Conservation (phyloP, 2,329 filamentous ascomycete genomes). For the Emericellopsis atlantica region DNA sequence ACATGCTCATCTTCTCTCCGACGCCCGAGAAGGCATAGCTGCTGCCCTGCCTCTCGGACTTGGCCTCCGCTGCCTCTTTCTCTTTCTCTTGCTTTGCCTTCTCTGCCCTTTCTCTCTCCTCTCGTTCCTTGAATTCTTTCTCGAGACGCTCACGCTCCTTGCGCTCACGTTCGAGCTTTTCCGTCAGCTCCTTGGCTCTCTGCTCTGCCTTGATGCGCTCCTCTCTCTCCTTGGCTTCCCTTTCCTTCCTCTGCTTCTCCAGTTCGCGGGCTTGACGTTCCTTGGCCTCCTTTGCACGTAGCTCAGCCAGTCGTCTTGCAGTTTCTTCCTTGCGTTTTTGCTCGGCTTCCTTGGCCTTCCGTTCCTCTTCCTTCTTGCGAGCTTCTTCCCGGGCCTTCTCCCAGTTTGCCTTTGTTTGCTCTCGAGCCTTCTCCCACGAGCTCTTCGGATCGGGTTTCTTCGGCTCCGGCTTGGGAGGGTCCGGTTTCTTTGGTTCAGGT, state of each 20-base stretch:
- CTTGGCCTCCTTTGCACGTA: slow-evolving; percentile 41
- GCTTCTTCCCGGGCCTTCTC: slow-evolving; percentile 59
- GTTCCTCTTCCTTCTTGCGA: slow-evolving; percentile 49
- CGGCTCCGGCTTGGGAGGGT: slow-evolving; percentile 8
- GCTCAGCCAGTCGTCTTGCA: slow-evolving; percentile 36
- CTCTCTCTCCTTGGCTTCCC: slow-evolving; percentile 23
- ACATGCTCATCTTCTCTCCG: slow-evolving; percentile 58
- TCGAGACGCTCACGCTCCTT: slow-evolving; percentile 15
- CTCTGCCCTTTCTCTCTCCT: slow-evolving; percentile 12
- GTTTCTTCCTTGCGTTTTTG: slow-evolving; percentile 46
- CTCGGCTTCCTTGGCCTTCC: slow-evolving; percentile 47
- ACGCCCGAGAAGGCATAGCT: slow-evolving; percentile 53
- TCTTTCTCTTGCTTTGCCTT: slow-evolving; percentile 13
- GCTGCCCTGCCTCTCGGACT: slow-evolving; percentile 25
- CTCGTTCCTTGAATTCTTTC: slow-evolving; percentile 13
- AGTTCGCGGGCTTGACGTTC: slow-evolving; percentile 29
- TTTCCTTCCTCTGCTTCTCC: slow-evolving; percentile 29
- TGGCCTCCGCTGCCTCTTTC: slow-evolving; percentile 15
- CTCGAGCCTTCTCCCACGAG: slow-evolving; percentile 10
- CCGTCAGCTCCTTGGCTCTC: slow-evolving; percentile 14
- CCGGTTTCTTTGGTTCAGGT: slow-evolving; percentile 6
- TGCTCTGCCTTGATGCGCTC: slow-evolving; percentile 15
- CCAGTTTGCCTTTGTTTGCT: slow-evolving; percentile 39
- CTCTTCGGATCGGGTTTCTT: slow-evolving; percentile 7
- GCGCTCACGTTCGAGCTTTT: slow-evolving; percentile 7